Conservation (phyloP, 768 basidiomycete species). For the Russula earlei region DNA sequence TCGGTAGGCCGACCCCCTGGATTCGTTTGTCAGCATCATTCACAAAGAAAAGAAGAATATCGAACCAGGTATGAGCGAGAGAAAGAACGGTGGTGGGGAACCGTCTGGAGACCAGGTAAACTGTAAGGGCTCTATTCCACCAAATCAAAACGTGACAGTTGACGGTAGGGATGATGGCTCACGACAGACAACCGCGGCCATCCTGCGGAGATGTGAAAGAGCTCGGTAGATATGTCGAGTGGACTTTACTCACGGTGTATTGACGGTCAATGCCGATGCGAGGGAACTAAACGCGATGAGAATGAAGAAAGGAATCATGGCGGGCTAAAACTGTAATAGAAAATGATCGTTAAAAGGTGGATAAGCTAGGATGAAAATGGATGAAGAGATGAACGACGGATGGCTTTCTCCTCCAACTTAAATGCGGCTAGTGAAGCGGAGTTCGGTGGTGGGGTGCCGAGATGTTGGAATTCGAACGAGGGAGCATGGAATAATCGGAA, state of each 20-base stretch:
- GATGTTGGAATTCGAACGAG: conserved; percentile 11
- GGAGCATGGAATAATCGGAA: not conserved
- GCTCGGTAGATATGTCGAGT: not conserved
- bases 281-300: conserved; percentile 25
- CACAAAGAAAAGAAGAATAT: not conserved
- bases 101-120: conserved; percentile 38
- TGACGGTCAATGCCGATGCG: conserved; percentile 40
- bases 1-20: conserved; percentile 48
- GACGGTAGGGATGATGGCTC: conserved; percentile 21
- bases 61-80: conserved; percentile 55
- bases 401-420: not conserved
- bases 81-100: conserved; percentile 47
- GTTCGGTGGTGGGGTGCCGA: conserved; percentile 5
- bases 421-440: conserved; percentile 18
- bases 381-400: conserved; percentile 1
- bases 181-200: conserved; percentile 42
- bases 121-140: conserved; percentile 45
- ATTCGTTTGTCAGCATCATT: not conserved
- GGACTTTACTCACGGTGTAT: conserved; percentile 52
- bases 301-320: conserved; percentile 32
- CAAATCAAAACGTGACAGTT: not conserved
- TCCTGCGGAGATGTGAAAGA: conserved; percentile 23
- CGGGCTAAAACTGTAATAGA: conserved; percentile 12
- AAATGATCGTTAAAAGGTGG: conserved; percentile 3
- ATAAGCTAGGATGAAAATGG: conserved; percentile 3